Percentiles rank a stretch among this genome's conserved stretches.
Conservation (phyloP, 148 eudicot genomes). For the Rhododendron henanense region DNA sequence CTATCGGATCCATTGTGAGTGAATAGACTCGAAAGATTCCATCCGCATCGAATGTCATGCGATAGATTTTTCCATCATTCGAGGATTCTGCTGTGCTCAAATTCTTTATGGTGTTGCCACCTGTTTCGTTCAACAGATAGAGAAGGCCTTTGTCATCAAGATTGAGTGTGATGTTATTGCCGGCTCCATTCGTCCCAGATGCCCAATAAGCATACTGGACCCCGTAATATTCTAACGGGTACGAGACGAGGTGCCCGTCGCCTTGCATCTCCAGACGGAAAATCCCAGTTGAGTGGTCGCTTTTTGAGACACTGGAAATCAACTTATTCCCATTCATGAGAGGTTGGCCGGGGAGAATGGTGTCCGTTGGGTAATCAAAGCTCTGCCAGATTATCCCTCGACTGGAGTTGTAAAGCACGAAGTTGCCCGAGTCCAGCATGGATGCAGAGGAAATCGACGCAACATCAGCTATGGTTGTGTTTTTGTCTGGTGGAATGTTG, state of each 20-base stretch:
- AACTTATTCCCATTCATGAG: not conserved
- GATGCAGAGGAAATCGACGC: not conserved
- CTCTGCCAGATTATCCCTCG: slow-evolving; percentile 24
- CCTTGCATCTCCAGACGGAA: slow-evolving; percentile 22
- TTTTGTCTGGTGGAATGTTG: not conserved
- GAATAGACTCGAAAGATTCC: slow-evolving; percentile 35
- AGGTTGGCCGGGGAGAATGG: slow-evolving; percentile 26
- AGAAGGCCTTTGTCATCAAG: slow-evolving; percentile 24
- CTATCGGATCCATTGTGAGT: not conserved
- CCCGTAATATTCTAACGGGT: not conserved
- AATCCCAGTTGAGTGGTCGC: slow-evolving; percentile 11
- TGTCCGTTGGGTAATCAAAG: slow-evolving; percentile 31
- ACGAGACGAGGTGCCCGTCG: slow-evolving; percentile 27
- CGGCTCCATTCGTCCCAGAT: not conserved
- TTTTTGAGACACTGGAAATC: slow-evolving; percentile 15
- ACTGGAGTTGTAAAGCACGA: slow-evolving; percentile 22
- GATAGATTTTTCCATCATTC: not conserved
- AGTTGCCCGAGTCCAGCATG: slow-evolving; percentile 34
- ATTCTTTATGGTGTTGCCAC: not conserved
- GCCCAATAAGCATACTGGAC: slow-evolving; percentile 9
- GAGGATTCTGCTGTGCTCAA: slow-evolving; percentile 10
- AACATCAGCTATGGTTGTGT: not conserved
- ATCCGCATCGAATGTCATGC: slow-evolving; percentile 21
- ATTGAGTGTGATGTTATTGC: slow-evolving; percentile 20
- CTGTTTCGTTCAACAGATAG: slow-evolving; percentile 20